Conservation (phyloP, 208 protist genomes). For the Spongospora subterranea region DNA sequence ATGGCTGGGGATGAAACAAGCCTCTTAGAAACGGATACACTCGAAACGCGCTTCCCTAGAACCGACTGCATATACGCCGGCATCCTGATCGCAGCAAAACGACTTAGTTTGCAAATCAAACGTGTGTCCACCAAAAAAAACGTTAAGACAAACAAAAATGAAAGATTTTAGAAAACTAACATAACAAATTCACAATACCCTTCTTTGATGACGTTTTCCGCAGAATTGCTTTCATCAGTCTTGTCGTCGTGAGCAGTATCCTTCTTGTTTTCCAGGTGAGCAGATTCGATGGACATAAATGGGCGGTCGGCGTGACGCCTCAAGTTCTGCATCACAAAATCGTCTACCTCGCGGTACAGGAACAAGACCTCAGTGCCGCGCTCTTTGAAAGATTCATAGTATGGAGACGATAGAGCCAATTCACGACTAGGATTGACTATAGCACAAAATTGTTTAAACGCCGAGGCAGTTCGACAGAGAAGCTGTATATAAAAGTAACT, state of each 20-base stretch:
- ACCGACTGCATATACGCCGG: background rate
- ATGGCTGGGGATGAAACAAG: constrained; percentile 64
- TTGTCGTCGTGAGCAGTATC: background rate
- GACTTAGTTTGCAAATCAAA: background rate
- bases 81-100: background rate
- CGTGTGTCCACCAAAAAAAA: background rate
- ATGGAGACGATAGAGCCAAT: constrained; percentile 89
- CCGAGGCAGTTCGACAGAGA: background rate
- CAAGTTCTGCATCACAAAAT: constrained; percentile 93
- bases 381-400: constrained; percentile 93
- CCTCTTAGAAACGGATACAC: constrained; percentile 42
- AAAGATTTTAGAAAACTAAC: too few relatives aligned
- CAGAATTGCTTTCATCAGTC: background rate
- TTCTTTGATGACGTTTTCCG: background rate
- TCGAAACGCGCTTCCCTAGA: background rate
- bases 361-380: constrained; percentile 85
- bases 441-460: background rate
- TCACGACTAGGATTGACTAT: constrained; percentile 72
- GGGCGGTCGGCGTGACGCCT: constrained; percentile 89
- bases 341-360: constrained; percentile 87
- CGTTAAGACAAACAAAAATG: too few relatives aligned
- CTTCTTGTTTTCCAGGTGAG: too few relatives aligned
- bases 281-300: constrained; percentile 73
- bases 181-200: background rate
- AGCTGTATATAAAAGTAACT: too few relatives aligned